Percentiles rank a stretch among this genome's conserved stretches.
Evolutionary conservation across 805 yeast species (phyloP).

Genomic region (Komagataella kurtzmanii): DNA sequence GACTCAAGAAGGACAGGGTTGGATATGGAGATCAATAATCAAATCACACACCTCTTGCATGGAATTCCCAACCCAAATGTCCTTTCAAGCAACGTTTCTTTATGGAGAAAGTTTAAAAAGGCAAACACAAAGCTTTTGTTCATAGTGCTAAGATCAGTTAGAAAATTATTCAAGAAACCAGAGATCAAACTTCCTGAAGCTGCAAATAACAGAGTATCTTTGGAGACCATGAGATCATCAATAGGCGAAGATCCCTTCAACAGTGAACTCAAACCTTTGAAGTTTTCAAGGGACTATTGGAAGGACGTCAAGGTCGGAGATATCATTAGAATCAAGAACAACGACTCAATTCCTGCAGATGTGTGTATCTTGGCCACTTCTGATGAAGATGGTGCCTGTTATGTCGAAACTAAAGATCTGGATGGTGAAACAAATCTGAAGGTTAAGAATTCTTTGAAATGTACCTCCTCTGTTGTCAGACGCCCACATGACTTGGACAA

Average conservation of each 20-base stretch:
- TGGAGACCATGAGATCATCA: slow-evolving; percentile 13
- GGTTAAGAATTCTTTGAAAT: slow-evolving; percentile 60
- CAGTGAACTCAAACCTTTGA: slow-evolving; percentile 4
- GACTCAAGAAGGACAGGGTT: slow-evolving; percentile 63
- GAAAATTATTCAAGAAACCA: neutral
- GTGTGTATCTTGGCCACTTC: slow-evolving; percentile 53
- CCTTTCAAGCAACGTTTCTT: slow-evolving; percentile 45
- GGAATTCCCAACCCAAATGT: slow-evolving; percentile 48
- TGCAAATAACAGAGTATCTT: slow-evolving; percentile 14
- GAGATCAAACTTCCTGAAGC: neutral
- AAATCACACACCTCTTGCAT: slow-evolving; percentile 48
- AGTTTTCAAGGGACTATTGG: slow-evolving; percentile 40
- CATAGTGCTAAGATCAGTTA: slow-evolving; percentile 3
- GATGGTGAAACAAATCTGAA: slow-evolving; percentile 76
- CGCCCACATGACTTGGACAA: slow-evolving; percentile 34
- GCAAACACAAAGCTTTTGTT: slow-evolving; percentile 8
- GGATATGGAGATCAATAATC: slow-evolving; percentile 69
- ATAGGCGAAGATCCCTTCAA: slow-evolving; percentile 4
- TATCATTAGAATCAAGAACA: slow-evolving; percentile 47
- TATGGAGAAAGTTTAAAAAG: slow-evolving; percentile 64
- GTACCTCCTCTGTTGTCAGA: slow-evolving; percentile 26
- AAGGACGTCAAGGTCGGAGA: slow-evolving; percentile 69
- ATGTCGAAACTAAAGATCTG: slow-evolving; percentile 67
- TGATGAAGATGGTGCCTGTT: slow-evolving; percentile 54
- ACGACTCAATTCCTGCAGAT: slow-evolving; percentile 75